Evolutionary conservation across 2,329 filamentous ascomycete species (phyloP).

Genomic region (Cadophora gregata): DNA sequence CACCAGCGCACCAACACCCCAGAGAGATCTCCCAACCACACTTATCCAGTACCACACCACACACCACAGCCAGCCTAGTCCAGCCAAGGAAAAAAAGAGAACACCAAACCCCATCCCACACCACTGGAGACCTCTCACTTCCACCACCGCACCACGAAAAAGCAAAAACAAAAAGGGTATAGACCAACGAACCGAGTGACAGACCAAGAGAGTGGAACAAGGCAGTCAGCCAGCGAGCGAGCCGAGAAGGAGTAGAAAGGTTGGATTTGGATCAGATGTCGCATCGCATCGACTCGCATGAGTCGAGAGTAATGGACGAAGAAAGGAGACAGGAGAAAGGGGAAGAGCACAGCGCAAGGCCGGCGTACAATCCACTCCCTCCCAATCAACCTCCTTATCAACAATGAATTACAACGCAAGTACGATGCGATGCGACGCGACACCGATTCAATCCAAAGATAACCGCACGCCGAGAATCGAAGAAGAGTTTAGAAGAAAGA

Average conservation of each 20-base stretch:
- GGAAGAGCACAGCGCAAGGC: constrained; percentile 28
- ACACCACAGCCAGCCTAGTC: background rate
- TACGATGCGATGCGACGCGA: constrained; percentile 4
- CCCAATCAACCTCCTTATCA: background rate
- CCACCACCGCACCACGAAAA: background rate
- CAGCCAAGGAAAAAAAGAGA: constrained; percentile 11
- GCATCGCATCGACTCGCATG: background rate
- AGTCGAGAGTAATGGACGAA: no score
- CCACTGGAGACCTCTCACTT: background rate
- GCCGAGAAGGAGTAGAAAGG: constrained; percentile 15
- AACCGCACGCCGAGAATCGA: constrained; percentile 25
- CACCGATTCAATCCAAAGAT: constrained; percentile 1
- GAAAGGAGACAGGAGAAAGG: no score
- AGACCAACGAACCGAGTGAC: background rate
- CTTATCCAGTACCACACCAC: background rate
- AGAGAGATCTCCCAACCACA: background rate
- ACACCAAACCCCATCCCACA: constrained; percentile 3
- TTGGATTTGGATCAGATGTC: background rate
- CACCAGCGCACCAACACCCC: no score
- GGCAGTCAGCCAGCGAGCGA: background rate
- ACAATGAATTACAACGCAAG: background rate
- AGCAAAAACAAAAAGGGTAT: constrained; percentile 14
- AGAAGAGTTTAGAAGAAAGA: constrained; percentile 8
- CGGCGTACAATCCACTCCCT: constrained; percentile 21
- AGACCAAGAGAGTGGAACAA: background rate